Evolutionary conservation across 345 rosid species (phyloP), one percentile per base, ranked within the genome.

Genomic region (Passiflora organensis): DNA sequence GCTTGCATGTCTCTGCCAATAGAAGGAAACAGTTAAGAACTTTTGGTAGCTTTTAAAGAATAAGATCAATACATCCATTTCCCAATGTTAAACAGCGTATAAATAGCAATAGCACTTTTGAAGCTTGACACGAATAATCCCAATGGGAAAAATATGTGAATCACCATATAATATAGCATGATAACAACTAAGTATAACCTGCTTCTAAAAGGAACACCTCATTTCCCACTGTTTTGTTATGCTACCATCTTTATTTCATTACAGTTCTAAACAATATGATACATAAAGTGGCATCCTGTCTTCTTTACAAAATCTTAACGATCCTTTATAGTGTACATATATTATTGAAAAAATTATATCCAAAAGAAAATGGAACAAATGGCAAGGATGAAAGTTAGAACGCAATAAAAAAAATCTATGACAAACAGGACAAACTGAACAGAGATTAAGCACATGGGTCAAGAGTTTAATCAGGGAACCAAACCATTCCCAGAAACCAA

Each of bases 1-100:
- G 87, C 72, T 78, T 84, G 94, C 95, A 82, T 9, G 80, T 77
- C 67, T 77, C 99, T 93, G 96, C 75, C 48, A 67, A 60, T 1
- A 24, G 22, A 47, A 32, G 46, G 18, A 14, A 19, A 46, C 11
- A 45, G 56, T 32, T 32, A 14, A 53, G n/a, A n/a, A n/a, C n/a
- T n/a, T n/a, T 1, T 3, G 22, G 17, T 10, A n/a, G 25, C 13
- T 25, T 32, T 28, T 36, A 37, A 47, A 37, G 19, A 43, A 47
- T 32, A 15, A 14, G 16, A 15, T 36, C 18, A 20, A 20, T 13
- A 4, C 34, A 28, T 3, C 8, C 5, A 28, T 28, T 28, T 28
- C 34, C 3, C 8, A 3, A 28, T 28, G 8, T 13, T n/a, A 19
- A 1, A 55, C 2, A 41, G 20, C 17, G 14, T 10, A 48, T 5